Percentiles rank a stretch among this genome's conserved stretches.
These are phyloP conservation scores for Effrenium voratum DNA, from an alignment of 73 alveolate genomes.

Conservation along the genomic window DNA sequence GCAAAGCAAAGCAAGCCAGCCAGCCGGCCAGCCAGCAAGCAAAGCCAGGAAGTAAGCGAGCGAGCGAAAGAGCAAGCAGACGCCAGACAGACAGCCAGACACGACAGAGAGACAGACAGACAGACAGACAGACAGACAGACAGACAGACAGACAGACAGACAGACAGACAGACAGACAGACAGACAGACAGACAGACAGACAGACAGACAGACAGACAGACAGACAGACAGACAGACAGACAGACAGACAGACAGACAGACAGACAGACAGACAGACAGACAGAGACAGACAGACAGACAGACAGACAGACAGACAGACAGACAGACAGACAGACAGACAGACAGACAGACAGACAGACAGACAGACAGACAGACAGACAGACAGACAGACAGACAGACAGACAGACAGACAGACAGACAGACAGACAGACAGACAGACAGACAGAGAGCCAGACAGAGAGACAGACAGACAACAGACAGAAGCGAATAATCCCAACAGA, in stretches of 20 bases:
- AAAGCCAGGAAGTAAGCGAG: not conserved
- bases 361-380: conserved; percentile 5
- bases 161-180: conserved; percentile 29
- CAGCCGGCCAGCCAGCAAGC: not conserved
- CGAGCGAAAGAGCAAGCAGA: not conserved
- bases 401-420: too few species aligned
- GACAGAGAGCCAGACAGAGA: too few species aligned
- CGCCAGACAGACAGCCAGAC: conserved; percentile 14
- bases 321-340: conserved; percentile 11
- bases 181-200: conserved; percentile 34
- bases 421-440: too few species aligned
- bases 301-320: conserved; percentile 17
- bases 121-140: conserved; percentile 34
- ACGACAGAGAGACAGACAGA: conserved; percentile 13
- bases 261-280: conserved; percentile 29
- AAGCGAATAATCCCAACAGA: too few species aligned
- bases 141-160: conserved; percentile 23
- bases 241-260: conserved; percentile 34
- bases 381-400: not conserved
- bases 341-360: conserved; percentile 4
- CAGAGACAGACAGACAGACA: conserved; percentile 24
- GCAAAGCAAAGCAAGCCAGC: too few species aligned
- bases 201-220: conserved; percentile 29
- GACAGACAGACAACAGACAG: too few species aligned
- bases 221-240: conserved; percentile 29